phyloP scores from a whole-genome alignment of 2,329 filamentous ascomycete genomes.

The Trichoderma brevicompactum region DNA sequence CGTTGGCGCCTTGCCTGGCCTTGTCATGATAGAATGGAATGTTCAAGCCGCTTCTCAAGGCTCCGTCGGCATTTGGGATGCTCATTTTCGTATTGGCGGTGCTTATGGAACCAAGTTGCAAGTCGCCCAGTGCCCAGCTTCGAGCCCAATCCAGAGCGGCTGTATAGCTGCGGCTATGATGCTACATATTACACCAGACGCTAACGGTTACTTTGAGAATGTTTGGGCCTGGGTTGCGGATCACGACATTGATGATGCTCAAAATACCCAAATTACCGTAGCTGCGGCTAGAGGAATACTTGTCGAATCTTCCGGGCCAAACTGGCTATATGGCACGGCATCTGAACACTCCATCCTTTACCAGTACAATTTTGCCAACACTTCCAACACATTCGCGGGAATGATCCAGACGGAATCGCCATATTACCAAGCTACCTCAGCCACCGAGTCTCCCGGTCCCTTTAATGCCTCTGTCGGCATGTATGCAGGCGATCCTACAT shows the following conservation, averaged over 20 bases:
- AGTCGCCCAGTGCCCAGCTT: slow-evolving; percentile 60
- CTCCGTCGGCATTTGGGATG: slow-evolving; percentile 49
- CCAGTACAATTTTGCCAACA: slow-evolving; percentile 55
- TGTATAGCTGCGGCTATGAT: slow-evolving; percentile 65
- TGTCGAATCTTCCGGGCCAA: too few relatives aligned
- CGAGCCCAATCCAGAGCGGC: slow-evolving; percentile 51
- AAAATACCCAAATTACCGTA: not conserved
- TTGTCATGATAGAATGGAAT: slow-evolving; percentile 72
- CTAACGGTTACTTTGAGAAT: slow-evolving; percentile 56
- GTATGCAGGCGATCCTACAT: too few relatives aligned
- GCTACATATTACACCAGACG: slow-evolving; percentile 47
- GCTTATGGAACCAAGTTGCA: slow-evolving; percentile 68
- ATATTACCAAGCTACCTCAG: slow-evolving; percentile 33
- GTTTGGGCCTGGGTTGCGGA: slow-evolving; percentile 72
- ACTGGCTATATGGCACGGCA: slow-evolving; percentile 31
- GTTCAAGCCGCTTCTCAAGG: slow-evolving; percentile 38
- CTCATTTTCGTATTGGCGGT: slow-evolving; percentile 74
- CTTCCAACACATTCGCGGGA: slow-evolving; percentile 48
- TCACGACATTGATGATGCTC: slow-evolving; percentile 57
- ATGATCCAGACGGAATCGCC: slow-evolving; percentile 49
- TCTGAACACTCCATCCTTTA: slow-evolving; percentile 45
- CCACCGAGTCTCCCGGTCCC: slow-evolving; percentile 18
- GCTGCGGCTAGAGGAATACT: too few relatives aligned
- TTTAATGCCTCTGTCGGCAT: too few relatives aligned
- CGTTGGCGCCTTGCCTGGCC: slow-evolving; percentile 66